phyloP scores from a whole-genome alignment of 495 filamentous ascomycete genomes.

The Penicillium paradoxum region DNA sequence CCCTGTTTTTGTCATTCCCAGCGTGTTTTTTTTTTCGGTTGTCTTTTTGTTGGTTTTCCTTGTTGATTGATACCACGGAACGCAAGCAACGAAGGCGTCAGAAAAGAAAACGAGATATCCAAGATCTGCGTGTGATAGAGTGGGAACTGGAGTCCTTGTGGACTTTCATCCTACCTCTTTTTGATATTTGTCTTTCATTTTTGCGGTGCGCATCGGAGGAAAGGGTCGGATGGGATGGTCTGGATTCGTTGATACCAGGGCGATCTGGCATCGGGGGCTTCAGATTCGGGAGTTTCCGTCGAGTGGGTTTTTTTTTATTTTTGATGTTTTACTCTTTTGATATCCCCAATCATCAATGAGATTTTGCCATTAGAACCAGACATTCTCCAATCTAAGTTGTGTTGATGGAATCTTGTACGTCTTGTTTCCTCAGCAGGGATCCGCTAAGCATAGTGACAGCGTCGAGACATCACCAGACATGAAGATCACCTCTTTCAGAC shows the following conservation, averaged over 20 bases:
- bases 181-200: slow-evolving; percentile 6
- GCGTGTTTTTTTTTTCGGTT: slow-evolving; percentile 14
- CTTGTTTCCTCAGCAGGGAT: not conserved
- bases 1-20: slow-evolving; percentile 15
- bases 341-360: slow-evolving; percentile 13
- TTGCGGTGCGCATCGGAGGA: slow-evolving; percentile 12
- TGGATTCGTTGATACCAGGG: slow-evolving; percentile 5
- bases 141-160: slow-evolving; percentile 7
- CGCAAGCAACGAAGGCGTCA: slow-evolving; percentile 33
- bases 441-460: not conserved
- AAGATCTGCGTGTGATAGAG: slow-evolving; percentile 29
- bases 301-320: not conserved
- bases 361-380: slow-evolving; percentile 7
- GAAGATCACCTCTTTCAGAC: not conserved
- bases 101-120: slow-evolving; percentile 35
- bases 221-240: slow-evolving; percentile 3
- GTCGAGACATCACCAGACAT: not conserved
- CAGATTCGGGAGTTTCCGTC: slow-evolving; percentile 2
- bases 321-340: slow-evolving; percentile 8
- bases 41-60: slow-evolving; percentile 19
- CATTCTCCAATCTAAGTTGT: slow-evolving; percentile 1
- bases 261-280: slow-evolving; percentile 11
- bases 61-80: slow-evolving; percentile 44
- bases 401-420: not conserved
- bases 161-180: slow-evolving; percentile 6